Conservation (phyloP, 148 eudicot genomes). For the Diospyros lotus region DNA sequence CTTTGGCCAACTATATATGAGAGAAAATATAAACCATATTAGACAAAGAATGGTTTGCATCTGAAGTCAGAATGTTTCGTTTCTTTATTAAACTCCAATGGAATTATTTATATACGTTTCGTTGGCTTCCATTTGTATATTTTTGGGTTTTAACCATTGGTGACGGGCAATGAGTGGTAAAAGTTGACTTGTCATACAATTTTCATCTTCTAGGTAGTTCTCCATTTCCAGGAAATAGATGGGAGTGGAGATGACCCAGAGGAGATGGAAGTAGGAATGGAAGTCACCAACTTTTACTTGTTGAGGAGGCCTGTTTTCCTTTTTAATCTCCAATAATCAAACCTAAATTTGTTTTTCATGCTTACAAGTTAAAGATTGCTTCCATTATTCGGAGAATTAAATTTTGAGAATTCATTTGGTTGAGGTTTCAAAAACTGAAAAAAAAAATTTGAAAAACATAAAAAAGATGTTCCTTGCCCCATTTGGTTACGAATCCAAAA, state of each 20-base stretch:
- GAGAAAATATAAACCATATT: neutral
- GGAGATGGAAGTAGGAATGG: conserved; percentile 27
- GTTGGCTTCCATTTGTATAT: neutral
- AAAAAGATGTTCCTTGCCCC: too few relatives aligned
- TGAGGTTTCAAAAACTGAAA: too few relatives aligned
- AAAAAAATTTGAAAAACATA: too few relatives aligned
- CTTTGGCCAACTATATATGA: conserved; percentile 9
- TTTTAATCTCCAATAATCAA: neutral
- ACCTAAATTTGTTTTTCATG: neutral
- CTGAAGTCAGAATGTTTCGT: neutral
- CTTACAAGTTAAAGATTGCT: neutral
- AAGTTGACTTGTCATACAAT: neutral
- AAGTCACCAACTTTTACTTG: conserved; percentile 37
- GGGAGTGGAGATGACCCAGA: conserved; percentile 25
- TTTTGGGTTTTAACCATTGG: neutral
- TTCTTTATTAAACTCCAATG: too few relatives aligned
- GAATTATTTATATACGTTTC: neutral
- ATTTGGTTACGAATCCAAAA: too few relatives aligned
- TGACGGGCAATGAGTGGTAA: too few relatives aligned
- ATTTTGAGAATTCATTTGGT: too few relatives aligned
- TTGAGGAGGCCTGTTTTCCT: neutral
- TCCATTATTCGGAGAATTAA: neutral
- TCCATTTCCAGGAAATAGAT: conserved; percentile 10
- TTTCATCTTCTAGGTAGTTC: neutral
- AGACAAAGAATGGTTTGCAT: neutral